These are phyloP conservation scores for Musa itinerans DNA, from an alignment of 176 grass and related monocot genomes.

Conservation along the genomic window DNA sequence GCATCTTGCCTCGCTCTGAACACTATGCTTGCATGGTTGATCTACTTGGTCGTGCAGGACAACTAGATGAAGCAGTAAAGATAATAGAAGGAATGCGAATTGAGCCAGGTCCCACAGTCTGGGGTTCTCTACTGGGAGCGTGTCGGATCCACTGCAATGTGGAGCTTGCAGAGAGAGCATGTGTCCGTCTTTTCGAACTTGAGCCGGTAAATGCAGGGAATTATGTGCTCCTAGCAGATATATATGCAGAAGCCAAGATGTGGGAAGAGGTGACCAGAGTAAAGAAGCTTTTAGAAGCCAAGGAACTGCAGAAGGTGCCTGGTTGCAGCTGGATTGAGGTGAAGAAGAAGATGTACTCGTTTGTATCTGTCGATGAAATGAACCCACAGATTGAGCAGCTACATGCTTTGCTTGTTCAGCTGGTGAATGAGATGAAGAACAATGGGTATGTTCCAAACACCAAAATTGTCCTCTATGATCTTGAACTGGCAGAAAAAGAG, in stretches of 20 bases:
- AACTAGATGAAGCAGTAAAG: constrained; percentile 46
- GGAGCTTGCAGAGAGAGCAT: constrained; percentile 73
- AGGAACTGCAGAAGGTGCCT: constrained; percentile 46
- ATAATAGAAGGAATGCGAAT: constrained; percentile 49
- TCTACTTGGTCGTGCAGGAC: constrained; percentile 61
- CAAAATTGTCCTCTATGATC: constrained; percentile 54
- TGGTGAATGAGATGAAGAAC: constrained; percentile 54
- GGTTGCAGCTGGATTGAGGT: constrained; percentile 96
- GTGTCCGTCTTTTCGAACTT: constrained; percentile 62
- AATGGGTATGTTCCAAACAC: constrained; percentile 67
- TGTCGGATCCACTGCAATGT: constrained; percentile 68
- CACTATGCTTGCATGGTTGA: constrained; percentile 75
- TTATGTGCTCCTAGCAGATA: constrained; percentile 80
- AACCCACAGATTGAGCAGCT: constrained; percentile 50
- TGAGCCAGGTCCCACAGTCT: constrained; percentile 52
- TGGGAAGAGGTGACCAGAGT: constrained; percentile 48
- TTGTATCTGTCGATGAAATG: constrained; percentile 60
- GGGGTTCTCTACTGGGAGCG: constrained; percentile 76
- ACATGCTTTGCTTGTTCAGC: constrained; percentile 42
- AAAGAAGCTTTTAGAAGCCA: constrained; percentile 62
- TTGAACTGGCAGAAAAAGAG: constrained; percentile 69
- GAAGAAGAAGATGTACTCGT: constrained; percentile 58
- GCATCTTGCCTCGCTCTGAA: constrained; percentile 37
- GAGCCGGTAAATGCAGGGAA: constrained; percentile 87
- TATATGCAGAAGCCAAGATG: constrained; percentile 64